These are phyloP conservation scores for Ceratocystis albifundus DNA, from an alignment of 2,329 filamentous ascomycete genomes.

Conservation along the genomic window DNA sequence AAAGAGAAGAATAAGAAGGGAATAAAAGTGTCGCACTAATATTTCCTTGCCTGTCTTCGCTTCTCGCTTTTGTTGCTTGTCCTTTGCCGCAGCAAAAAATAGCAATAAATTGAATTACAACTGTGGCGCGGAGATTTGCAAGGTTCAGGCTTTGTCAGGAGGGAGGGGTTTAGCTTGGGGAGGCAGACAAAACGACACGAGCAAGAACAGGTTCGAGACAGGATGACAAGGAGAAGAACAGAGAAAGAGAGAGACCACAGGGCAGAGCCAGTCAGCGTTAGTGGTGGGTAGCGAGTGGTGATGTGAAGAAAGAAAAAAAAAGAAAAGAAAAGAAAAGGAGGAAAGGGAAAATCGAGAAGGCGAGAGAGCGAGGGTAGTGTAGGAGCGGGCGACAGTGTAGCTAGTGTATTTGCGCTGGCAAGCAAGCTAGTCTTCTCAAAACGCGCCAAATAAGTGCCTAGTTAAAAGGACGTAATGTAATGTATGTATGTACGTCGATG, in stretches of 20 bases:
- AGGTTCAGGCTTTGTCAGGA: not conserved
- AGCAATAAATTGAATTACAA: conserved; percentile 9
- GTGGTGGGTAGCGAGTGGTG: not conserved
- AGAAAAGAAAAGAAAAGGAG: not conserved
- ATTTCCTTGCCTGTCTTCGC: conserved; percentile 4
- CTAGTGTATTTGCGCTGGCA: too few species aligned
- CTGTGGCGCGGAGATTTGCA: conserved; percentile 4
- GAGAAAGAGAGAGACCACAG: not conserved
- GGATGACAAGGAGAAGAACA: not conserved
- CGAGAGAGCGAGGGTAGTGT: not conserved
- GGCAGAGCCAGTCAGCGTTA: not conserved
- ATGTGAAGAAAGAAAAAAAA: not conserved
- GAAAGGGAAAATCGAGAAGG: not conserved
- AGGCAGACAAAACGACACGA: not conserved
- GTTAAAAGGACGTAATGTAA: not conserved
- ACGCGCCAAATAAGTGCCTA: conserved; percentile 3
- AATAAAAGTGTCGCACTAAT: conserved; percentile 5
- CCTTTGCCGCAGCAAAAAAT: conserved; percentile 13
- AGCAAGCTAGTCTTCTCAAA: not conserved
- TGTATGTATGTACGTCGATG: conserved; percentile 11
- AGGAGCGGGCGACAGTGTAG: not conserved
- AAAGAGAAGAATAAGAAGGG: not conserved
- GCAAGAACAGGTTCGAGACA: conserved; percentile 7
- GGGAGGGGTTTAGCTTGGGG: not conserved
- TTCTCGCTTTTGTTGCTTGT: conserved; percentile 8